Evolutionary conservation across 148 eudicot species (phyloP).

Genomic region (Fagopyrum homotropicum): DNA sequence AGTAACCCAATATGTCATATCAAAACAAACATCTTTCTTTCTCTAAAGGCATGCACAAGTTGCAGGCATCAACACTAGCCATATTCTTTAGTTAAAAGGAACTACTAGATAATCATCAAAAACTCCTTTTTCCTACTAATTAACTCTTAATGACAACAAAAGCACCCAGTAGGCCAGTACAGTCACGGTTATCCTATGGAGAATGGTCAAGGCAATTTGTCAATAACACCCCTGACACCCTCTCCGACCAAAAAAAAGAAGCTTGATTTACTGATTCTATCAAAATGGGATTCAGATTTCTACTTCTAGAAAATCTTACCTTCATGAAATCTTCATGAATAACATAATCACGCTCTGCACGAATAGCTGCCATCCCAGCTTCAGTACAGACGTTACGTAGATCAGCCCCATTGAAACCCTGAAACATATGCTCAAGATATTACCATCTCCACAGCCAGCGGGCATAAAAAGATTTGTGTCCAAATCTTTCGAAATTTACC

Average conservation of each 20-base stretch:
- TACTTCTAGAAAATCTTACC: conserved; percentile 24
- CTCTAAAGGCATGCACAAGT: not conserved
- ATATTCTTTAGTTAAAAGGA: not conserved
- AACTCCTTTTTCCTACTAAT: too few relatives aligned
- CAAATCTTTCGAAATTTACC: conserved; percentile 30
- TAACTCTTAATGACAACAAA: too few relatives aligned
- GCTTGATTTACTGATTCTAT: too few relatives aligned
- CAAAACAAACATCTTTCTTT: not conserved
- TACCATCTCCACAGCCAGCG: not conserved
- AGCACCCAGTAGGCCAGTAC: too few relatives aligned
- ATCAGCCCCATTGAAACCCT: conserved; percentile 97
- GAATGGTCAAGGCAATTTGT: too few relatives aligned
- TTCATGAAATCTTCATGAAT: conserved; percentile 98
- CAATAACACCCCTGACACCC: too few relatives aligned
- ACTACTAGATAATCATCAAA: not conserved
- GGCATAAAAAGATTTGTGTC: not conserved
- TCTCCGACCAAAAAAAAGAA: too few relatives aligned
- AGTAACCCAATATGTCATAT: not conserved
- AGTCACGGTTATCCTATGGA: too few relatives aligned
- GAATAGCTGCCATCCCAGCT: conserved; percentile 94
- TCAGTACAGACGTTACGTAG: conserved; percentile 88
- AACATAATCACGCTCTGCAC: conserved; percentile 96
- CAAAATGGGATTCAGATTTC: not conserved
- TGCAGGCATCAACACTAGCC: not conserved
- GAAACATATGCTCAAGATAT: conserved; percentile 13